These are phyloP conservation scores for Xerocomus spinulosus DNA, from an alignment of 768 basidiomycete species.

Conservation along the genomic window DNA sequence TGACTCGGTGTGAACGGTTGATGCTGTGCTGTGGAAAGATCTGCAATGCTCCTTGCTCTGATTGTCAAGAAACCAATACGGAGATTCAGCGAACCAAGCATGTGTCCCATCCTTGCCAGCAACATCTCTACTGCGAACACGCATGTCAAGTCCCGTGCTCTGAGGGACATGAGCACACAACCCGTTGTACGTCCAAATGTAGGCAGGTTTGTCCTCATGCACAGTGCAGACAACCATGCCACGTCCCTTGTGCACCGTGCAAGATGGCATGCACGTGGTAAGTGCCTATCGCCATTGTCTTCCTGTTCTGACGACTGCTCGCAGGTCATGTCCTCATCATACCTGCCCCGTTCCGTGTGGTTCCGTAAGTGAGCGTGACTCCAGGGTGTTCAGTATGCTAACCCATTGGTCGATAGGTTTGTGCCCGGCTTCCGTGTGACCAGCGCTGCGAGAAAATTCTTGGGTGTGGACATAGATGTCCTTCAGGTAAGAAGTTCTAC, in stretches of 20 bases:
- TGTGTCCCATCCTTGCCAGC: conserved; percentile 45
- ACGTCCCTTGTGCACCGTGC: conserved; percentile 56
- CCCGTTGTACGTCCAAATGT: conserved; percentile 42
- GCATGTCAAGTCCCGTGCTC: conserved; percentile 48
- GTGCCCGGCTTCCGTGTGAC: conserved; percentile 63
- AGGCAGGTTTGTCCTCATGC: conserved; percentile 54
- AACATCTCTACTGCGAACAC: conserved; percentile 53
- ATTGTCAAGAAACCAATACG: conserved; percentile 38
- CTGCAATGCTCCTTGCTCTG: conserved; percentile 46
- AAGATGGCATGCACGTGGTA: conserved; percentile 57
- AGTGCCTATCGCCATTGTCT: conserved; percentile 4
- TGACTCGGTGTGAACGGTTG: conserved; percentile 35
- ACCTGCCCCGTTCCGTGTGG: conserved; percentile 62
- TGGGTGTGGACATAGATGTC: conserved; percentile 59
- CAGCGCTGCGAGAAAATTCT: conserved; percentile 45
- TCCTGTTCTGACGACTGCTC: conserved; percentile 1
- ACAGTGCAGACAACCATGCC: conserved; percentile 45
- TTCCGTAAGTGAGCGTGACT: conserved; percentile 42
- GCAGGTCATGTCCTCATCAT: conserved; percentile 51
- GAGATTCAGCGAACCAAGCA: conserved; percentile 33
- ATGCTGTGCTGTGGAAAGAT: conserved; percentile 51
- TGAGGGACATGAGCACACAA: conserved; percentile 44
- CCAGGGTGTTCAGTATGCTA: not conserved
- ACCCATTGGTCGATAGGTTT: conserved; percentile 40
- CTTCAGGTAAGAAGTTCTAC: conserved; percentile 46